Conservation (phyloP, 345 rosid genomes). For the Noccaea bulbosa region DNA sequence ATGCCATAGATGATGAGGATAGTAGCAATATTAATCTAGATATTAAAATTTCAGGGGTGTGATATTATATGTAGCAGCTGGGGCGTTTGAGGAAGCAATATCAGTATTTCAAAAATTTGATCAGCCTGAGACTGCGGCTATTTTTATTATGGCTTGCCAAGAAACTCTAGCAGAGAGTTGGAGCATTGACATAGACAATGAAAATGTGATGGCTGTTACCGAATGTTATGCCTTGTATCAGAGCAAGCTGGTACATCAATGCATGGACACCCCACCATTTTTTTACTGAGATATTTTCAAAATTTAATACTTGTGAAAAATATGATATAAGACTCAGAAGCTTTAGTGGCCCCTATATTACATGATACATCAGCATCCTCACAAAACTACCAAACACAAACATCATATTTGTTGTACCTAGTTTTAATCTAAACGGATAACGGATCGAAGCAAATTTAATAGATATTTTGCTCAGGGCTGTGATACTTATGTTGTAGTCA, state of each 20-base stretch:
- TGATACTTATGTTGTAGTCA: neutral
- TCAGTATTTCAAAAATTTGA: constrained; percentile 69
- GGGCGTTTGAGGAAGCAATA: constrained; percentile 76
- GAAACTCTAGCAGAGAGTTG: constrained; percentile 57
- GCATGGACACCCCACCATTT: constrained; percentile 76
- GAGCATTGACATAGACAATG: constrained; percentile 47
- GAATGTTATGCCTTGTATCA: constrained; percentile 75
- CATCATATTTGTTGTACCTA: no score
- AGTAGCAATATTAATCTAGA: neutral
- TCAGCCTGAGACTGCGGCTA: constrained; percentile 76
- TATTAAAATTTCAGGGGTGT: constrained; percentile 58
- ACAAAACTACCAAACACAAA: no score
- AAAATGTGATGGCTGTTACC: constrained; percentile 64
- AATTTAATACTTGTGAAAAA: no score
- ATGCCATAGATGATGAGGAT: neutral
- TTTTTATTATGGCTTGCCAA: constrained; percentile 75
- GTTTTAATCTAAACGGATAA: no score
- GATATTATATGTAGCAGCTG: constrained; percentile 78
- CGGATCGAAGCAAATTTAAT: no score
- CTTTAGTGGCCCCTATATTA: no score
- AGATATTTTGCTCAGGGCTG: no score
- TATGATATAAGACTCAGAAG: no score
- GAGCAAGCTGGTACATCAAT: constrained; percentile 75
- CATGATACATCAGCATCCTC: no score
- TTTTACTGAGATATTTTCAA: constrained; percentile 43